phyloP scores from a whole-genome alignment of 495 filamentous ascomycete species.

The Xylaria acuta region DNA sequence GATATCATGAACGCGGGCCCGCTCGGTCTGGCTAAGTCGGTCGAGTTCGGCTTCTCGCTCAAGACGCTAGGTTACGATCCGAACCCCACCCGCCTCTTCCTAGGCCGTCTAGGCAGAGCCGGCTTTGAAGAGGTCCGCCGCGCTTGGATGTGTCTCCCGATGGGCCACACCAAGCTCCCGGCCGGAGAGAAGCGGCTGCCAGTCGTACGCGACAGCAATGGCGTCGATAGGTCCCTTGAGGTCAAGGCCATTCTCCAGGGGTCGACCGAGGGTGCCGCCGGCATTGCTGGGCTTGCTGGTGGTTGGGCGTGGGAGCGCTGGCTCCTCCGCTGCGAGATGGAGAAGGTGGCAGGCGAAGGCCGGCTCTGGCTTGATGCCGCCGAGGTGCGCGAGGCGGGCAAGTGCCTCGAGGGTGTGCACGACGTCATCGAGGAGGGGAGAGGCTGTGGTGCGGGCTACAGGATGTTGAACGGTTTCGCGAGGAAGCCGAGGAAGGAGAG shows the following conservation, averaged over 20 bases:
- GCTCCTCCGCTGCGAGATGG: constrained; percentile 84
- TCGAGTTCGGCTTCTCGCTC: constrained; percentile 89
- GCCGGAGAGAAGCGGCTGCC: constrained; percentile 44
- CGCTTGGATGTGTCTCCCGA: constrained; percentile 88
- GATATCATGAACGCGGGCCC: constrained; percentile 85
- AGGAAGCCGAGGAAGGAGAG: constrained; percentile 69
- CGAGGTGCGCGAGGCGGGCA: constrained; percentile 54
- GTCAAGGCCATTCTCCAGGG: constrained; percentile 72
- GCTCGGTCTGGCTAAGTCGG: constrained; percentile 75
- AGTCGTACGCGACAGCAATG: constrained; percentile 41
- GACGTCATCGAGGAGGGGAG: constrained; percentile 85
- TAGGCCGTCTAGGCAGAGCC: constrained; percentile 71
- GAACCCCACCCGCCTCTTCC: constrained; percentile 76
- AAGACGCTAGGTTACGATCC: constrained; percentile 89
- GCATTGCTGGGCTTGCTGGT: constrained; percentile 80
- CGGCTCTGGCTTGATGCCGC: constrained; percentile 58
- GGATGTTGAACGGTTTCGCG: constrained; percentile 84
- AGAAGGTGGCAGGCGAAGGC: constrained; percentile 73
- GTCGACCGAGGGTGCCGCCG: constrained; percentile 73
- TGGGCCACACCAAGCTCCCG: constrained; percentile 66
- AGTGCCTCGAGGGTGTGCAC: constrained; percentile 75
- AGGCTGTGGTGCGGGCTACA: constrained; percentile 80
- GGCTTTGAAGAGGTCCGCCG: constrained; percentile 83
- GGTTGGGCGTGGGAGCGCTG: constrained; percentile 97
- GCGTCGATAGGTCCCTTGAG: constrained; percentile 56